Evolutionary conservation across 2,329 filamentous ascomycete genomes (phyloP).

Genomic region (Trichoderma sp.): DNA sequence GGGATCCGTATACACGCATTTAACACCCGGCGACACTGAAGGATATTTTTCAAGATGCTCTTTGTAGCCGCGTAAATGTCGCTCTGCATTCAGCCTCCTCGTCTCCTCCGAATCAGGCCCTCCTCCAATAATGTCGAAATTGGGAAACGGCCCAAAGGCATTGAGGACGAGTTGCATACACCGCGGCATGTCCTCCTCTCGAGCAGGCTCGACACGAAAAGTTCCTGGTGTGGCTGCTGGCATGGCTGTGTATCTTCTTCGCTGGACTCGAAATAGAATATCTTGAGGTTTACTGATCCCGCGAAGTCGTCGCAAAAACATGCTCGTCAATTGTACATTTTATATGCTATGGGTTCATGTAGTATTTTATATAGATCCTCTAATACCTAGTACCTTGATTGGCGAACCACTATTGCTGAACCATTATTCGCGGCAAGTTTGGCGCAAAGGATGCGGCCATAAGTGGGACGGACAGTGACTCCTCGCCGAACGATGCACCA

Average conservation of each 20-base stretch:
- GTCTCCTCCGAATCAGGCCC: conserved; percentile 13
- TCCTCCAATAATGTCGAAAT: not conserved
- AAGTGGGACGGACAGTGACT: not conserved
- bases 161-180: conserved; percentile 19
- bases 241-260: not conserved
- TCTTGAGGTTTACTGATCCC: not conserved
- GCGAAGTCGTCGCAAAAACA: not conserved
- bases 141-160: conserved; percentile 5
- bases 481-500: not conserved
- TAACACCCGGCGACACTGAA: conserved; percentile 7
- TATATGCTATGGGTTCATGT: not conserved
- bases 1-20: conserved; percentile 16
- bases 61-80: not conserved
- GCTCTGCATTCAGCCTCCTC: not conserved
- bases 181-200: conserved; percentile 20
- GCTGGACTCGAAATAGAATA: not conserved
- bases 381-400: not conserved
- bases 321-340: not conserved
- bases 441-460: not conserved
- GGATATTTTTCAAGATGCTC: conserved; percentile 17
- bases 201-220: conserved; percentile 11
- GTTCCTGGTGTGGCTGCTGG: not conserved
- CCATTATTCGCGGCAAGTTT: not conserved
- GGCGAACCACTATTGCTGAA: not conserved
- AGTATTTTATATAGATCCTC: not conserved